These are phyloP conservation scores for Mortierella sp. DNA, from an alignment of 371 early-diverging fungal genomes.

Conservation along the genomic window DNA sequence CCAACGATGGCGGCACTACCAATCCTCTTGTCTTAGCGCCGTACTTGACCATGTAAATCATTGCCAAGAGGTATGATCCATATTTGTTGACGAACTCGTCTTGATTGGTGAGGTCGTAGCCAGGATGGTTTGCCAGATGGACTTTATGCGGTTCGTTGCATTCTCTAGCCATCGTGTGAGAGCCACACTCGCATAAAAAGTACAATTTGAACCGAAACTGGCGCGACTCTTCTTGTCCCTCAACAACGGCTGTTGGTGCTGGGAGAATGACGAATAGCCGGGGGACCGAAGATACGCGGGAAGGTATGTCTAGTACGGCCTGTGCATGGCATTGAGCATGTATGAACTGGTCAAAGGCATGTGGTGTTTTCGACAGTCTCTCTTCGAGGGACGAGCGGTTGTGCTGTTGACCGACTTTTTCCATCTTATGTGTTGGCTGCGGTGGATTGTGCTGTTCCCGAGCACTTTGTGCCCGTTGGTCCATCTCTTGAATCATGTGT, in stretches of 20 bases:
- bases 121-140: slow-evolving; percentile 11
- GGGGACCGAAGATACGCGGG: slow-evolving; percentile 22
- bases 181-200: slow-evolving; percentile 8
- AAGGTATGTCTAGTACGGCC: slow-evolving; percentile 13
- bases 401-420: too few relatives aligned
- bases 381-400: too few relatives aligned
- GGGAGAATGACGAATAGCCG: slow-evolving; percentile 32
- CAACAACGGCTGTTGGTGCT: neutral
- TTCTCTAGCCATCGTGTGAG: neutral
- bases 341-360: slow-evolving; percentile 7
- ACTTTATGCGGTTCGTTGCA: neutral
- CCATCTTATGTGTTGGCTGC: too few relatives aligned
- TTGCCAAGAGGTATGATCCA: slow-evolving; percentile 3
- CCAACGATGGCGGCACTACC: neutral
- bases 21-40: neutral
- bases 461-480: too few relatives aligned
- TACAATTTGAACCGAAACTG: neutral
- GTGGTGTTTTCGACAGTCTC: too few relatives aligned
- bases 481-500: too few relatives aligned
- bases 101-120: neutral
- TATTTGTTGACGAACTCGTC: slow-evolving; percentile 5
- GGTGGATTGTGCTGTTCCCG: too few relatives aligned
- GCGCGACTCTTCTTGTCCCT: neutral
- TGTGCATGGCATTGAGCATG: neutral
- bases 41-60: slow-evolving; percentile 9